These are phyloP conservation scores for Syzygium aqueum DNA, from an alignment of 345 rosid genomes.

Conservation along the genomic window DNA sequence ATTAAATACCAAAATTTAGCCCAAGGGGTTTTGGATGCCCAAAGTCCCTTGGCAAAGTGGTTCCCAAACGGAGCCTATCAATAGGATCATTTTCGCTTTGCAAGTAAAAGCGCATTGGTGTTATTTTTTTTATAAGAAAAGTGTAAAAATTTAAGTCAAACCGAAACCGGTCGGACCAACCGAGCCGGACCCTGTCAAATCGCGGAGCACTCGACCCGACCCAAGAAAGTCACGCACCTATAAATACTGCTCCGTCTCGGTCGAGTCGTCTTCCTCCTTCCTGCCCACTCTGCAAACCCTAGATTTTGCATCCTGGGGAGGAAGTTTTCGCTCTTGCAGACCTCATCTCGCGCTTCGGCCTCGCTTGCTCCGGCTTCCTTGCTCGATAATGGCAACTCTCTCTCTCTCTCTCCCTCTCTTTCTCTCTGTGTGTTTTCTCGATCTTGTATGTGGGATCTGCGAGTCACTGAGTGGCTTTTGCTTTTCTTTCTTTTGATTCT, in stretches of 20 bases:
- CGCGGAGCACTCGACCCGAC: neutral
- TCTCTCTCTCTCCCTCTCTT: neutral
- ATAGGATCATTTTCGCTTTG: neutral
- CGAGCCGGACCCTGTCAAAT: neutral
- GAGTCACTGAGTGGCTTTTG: neutral
- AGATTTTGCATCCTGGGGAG: neutral
- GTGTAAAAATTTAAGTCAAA: neutral
- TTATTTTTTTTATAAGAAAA: neutral
- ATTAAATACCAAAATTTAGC: too few relatives aligned
- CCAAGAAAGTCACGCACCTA: neutral
- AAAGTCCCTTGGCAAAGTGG: too few relatives aligned
- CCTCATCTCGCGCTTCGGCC: neutral
- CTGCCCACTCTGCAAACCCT: neutral
- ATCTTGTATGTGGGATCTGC: neutral
- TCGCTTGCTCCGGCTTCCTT: neutral
- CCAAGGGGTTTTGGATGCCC: too few relatives aligned
- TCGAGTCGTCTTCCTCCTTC: rapidly evolving
- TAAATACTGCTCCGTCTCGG: neutral
- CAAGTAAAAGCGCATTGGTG: neutral
- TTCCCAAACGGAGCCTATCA: too few relatives aligned
- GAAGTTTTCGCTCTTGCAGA: neutral
- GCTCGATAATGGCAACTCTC: neutral
- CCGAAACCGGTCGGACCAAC: neutral
- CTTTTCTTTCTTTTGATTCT: neutral
- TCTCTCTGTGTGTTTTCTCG: neutral